Base-by-base conservation (phyloP, 306 rosid genomes). In the Delonix regia region DNA sequence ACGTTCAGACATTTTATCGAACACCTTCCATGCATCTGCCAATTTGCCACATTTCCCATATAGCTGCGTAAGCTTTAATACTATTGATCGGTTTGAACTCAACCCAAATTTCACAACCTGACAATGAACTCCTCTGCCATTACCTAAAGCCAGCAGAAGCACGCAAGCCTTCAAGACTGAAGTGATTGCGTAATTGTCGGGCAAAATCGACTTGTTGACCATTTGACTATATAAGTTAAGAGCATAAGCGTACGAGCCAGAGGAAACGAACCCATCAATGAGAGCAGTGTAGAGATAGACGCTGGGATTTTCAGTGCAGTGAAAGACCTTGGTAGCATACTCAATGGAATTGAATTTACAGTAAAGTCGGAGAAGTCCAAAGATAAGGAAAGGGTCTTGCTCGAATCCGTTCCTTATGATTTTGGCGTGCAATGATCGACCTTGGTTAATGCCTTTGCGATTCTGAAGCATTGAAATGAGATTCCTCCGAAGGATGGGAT, bases 201-300 rank as follows among this genome's bases (percentile, higher is more conserved):
- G 81, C 3, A 70, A 25, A 69, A 87, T 66, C 33, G 8, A 73
- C 4, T 18, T 59, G 9, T 52, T 41, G 8, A 55, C 47, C 86
- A 87, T 87, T 19, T 70, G 79, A 33, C 9, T 19, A 48, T 82
- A 84, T 62, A 87, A 53, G 30, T 53, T 34, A 67, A 87, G 51
- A 30, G 75, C 90, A 27, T 80, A 78, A 1, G 18, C 1, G 83
- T 77, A 66, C 12, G 22, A 73, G 1, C 90, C 90, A 30, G 69
- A 51, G 0, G 79, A 73, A 34, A 82, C 80, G 24, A 82, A 69
- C 67, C 86, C 83, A 49, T 84, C 82, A 62, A 82, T 76, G 74
- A 87, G 82, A 74, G 88, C 83, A 39, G 88, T 82, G 83, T 82
- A 84, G 71, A 84, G 87, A 49, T 76, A 87, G 45, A 84, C 90